phyloP scores from a whole-genome alignment of 768 basidiomycete genomes.

The Phaffia australis region DNA sequence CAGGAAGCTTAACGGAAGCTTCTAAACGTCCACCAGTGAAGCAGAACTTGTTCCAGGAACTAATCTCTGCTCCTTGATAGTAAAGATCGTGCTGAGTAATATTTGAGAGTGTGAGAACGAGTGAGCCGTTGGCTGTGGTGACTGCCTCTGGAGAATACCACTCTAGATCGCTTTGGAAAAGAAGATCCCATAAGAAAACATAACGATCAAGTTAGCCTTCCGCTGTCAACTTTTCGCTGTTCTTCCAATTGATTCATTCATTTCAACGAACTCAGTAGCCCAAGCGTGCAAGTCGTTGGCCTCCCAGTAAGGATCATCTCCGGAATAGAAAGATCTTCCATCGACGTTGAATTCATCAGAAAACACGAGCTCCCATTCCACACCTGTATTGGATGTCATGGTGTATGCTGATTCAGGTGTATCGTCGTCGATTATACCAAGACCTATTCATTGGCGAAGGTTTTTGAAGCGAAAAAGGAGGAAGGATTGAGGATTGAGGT shows the following conservation, averaged over 20 bases:
- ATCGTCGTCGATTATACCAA: constrained; percentile 45
- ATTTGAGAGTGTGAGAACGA: constrained; percentile 58
- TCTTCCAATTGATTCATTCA: too few species aligned
- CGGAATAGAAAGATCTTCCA: constrained; percentile 44
- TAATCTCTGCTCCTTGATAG: constrained; percentile 28
- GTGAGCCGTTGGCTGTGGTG: constrained; percentile 59
- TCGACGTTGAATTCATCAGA: constrained; percentile 73
- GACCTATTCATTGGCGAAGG: background rate
- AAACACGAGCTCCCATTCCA: constrained; percentile 70
- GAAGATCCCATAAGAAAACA: too few species aligned
- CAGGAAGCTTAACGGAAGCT: constrained; percentile 57
- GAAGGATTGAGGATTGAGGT: constrained; percentile 25
- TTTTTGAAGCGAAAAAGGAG: too few species aligned
- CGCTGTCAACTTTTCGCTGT: too few species aligned
- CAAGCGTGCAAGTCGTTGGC: constrained; percentile 50
- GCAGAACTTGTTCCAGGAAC: constrained; percentile 70
- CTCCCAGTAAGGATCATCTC: constrained; percentile 76
- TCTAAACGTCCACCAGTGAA: constrained; percentile 80
- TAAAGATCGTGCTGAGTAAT: too few species aligned
- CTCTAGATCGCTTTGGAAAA: constrained; percentile 41
- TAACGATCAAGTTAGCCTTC: too few species aligned
- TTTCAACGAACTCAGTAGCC: constrained; percentile 30
- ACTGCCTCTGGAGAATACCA: constrained; percentile 69
- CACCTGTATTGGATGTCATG: constrained; percentile 46
- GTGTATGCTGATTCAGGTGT: constrained; percentile 49